Conservation (phyloP, 2,329 filamentous ascomycete species). For the Pestalotiopsis fici region DNA sequence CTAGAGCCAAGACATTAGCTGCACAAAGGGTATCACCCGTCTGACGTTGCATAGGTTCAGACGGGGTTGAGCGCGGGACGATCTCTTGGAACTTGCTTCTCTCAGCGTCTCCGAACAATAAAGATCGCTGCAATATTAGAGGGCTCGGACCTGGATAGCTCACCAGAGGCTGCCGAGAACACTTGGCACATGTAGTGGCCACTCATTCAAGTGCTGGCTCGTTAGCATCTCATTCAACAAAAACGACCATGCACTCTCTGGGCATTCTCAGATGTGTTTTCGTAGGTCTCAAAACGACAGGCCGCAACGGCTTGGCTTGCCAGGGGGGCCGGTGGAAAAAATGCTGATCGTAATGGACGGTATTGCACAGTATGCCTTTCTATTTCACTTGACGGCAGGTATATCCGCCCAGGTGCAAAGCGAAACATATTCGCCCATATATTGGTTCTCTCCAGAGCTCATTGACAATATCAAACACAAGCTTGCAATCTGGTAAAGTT, state of each 20-base stretch:
- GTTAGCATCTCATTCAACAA: neutral
- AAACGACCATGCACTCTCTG: neutral
- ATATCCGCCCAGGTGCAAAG: neutral
- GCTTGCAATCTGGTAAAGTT: no score
- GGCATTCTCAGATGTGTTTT: neutral
- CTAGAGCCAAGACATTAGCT: slow-evolving; percentile 3
- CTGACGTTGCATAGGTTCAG: slow-evolving; percentile 2
- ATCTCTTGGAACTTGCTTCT: neutral
- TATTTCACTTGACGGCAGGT: slow-evolving; percentile 3
- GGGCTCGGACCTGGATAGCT: neutral
- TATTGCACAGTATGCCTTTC: neutral
- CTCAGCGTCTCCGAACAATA: neutral
- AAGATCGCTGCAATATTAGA: slow-evolving; percentile 5
- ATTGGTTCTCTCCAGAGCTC: no score
- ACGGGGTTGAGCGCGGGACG: neutral
- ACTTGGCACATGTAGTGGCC: neutral
- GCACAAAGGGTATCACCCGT: slow-evolving; percentile 5
- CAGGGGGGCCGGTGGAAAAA: neutral
- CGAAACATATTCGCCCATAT: neutral
- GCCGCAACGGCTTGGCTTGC: neutral
- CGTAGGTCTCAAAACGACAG: neutral
- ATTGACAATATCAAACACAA: no score
- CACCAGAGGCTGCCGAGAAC: neutral
- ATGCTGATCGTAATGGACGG: slow-evolving; percentile 2
- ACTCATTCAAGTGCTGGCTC: neutral